phyloP scores from a whole-genome alignment of 306 rosid species.

The Cucumis melo region DNA sequence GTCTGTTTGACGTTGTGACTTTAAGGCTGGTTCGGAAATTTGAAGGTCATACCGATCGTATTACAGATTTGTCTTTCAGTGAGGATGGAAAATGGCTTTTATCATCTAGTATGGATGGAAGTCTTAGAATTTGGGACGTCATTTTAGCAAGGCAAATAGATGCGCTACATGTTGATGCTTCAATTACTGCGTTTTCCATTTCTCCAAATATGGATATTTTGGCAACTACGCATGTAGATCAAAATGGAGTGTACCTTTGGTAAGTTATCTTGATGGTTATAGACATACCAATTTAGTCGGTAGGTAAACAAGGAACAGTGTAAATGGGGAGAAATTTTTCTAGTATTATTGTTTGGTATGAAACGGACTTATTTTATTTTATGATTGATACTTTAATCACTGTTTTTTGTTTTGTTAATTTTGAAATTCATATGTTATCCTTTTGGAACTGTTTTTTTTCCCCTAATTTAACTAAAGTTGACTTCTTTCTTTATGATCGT shows the following conservation, averaged over 20 bases:
- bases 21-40: conserved; percentile 73
- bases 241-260: conserved; percentile 86
- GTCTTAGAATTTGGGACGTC: conserved; percentile 90
- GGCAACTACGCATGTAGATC: conserved; percentile 87
- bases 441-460: not conserved
- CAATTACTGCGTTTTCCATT: conserved; percentile 70
- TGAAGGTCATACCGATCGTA: conserved; percentile 86
- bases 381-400: not conserved
- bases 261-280: conserved; percentile 23
- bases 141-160: conserved; percentile 80
- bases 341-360: not conserved
- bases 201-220: conserved; percentile 90
- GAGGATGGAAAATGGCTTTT: conserved; percentile 97
- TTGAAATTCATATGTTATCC: not conserved
- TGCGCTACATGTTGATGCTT: conserved; percentile 60
- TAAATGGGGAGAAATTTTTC: not conserved
- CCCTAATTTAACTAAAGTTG: not conserved
- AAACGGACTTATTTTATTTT: not conserved
- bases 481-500: not conserved
- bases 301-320: not conserved
- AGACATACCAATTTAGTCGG: not conserved
- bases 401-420: not conserved
- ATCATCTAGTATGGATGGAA: conserved; percentile 95
- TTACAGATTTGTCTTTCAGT: conserved; percentile 90
- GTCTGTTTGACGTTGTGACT: conserved; percentile 74